phyloP scores from a whole-genome alignment of 805 yeast species.

The Kregervanrija fluxuum region DNA sequence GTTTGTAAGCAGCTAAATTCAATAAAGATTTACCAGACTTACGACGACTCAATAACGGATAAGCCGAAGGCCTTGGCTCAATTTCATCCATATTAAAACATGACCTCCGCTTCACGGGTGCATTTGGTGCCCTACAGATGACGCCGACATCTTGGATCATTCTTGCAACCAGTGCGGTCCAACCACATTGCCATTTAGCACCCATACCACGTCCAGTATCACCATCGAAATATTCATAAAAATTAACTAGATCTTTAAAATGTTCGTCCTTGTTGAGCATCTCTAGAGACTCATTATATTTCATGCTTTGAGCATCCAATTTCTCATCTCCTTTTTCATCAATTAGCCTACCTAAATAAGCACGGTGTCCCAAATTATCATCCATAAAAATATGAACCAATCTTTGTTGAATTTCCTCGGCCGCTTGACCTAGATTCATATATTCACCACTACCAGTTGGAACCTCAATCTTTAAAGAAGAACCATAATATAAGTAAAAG shows the following conservation, averaged over 20 bases:
- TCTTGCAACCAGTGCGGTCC: constrained; percentile 92
- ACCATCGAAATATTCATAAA: constrained; percentile 87
- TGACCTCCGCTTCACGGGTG: constrained; percentile 23
- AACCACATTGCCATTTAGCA: constrained; percentile 91
- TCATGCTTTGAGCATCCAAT: constrained; percentile 42
- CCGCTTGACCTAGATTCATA: constrained; percentile 79
- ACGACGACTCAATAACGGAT: constrained; percentile 43
- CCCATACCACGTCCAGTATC: constrained; percentile 94
- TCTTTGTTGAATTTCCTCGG: constrained; percentile 84
- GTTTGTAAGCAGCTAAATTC: constrained; percentile 57
- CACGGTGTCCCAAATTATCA: constrained; percentile 53
- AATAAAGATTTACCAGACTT: constrained; percentile 69
- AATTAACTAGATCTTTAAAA: constrained; percentile 71
- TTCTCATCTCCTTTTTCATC: constrained; percentile 30
- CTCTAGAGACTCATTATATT: constrained; percentile 42
- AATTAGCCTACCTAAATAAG: constrained; percentile 60
- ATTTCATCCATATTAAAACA: constrained; percentile 29
- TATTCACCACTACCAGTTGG: constrained; percentile 77
- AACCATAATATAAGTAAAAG: constrained; percentile 82
- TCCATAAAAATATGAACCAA: constrained; percentile 70
- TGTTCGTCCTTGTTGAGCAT: constrained; percentile 50
- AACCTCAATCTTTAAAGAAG: constrained; percentile 76
- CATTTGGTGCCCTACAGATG: constrained; percentile 47
- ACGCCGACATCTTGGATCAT: constrained; percentile 86
- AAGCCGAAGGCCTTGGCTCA: constrained; percentile 36